Evolutionary conservation across 257 asterid species (phyloP), one percentile per base, ranked within the genome.

Genomic region (Solanum sitiens): DNA sequence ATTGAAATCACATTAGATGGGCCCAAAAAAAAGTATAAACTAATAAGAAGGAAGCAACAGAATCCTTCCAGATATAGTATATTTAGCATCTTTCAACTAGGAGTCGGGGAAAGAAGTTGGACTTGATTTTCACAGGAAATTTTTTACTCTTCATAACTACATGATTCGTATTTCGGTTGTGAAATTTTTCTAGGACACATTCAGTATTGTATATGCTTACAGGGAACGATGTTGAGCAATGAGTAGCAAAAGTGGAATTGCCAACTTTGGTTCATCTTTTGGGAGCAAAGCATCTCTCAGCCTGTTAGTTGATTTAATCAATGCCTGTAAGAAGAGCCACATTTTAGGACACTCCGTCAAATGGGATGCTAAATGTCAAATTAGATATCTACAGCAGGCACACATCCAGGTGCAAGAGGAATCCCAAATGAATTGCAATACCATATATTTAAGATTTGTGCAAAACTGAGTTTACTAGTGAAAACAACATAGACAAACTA

Each of bases 141-240:
- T 27, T 32, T 53, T 50, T 50, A 82, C 63, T 82, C 85, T 15
- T 79, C 85, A 79, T 45, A 20, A 33, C 61, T 82, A 11, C 65
- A 82, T 47, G 85, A 12, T 82, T 50, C 13, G 5, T 20, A 18
- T 47, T 82, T 30, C 56, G 16, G 70, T 6, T 47, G 30, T 16
- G 45, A 25, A 3, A 50, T 50, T 82, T 82, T 50, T 47, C 85
- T 82, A 86, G 63, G 37, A 73, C 59, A 86, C 40, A 73, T 9
- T 27, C 67, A 59, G 79, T 23, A 71, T 13, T 32, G 44, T 61
- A 33, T n/a, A 71, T 37, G 86, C 98, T 94, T 95, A 97, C 99
- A 94, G 89, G 59, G 99, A 95, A 87, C 99, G 98, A 90, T 97
- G 98, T 87, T 97, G 99, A 87, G 98, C 98, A 89, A 97, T 91